These are phyloP conservation scores for Gryganskiella cystojenkinii DNA, from an alignment of 192 early-diverging fungal genomes.

Conservation along the genomic window DNA sequence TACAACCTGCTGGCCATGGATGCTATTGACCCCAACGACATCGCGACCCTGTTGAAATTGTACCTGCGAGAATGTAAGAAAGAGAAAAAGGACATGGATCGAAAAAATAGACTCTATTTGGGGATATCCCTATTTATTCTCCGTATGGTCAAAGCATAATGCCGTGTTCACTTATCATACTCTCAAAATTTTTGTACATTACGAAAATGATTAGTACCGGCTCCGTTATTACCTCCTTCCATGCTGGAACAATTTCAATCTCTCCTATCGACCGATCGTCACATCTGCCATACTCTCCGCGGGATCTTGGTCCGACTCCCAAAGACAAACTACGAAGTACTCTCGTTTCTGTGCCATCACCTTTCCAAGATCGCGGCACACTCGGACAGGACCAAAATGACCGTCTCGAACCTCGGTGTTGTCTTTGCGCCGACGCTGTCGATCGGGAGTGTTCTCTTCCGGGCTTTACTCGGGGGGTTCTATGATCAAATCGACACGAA, in stretches of 20 bases:
- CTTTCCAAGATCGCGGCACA: conserved; percentile 61
- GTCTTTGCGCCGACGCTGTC: conserved; percentile 72
- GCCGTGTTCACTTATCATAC: background rate
- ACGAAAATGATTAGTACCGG: conserved; percentile 22
- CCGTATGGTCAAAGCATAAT: too few relatives aligned
- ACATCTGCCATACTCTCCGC: conserved; percentile 38
- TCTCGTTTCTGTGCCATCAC: conserved; percentile 61
- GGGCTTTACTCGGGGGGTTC: conserved; percentile 57
- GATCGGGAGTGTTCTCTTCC: conserved; percentile 66
- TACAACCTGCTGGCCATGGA: conserved; percentile 41
- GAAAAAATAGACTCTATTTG: too few relatives aligned
- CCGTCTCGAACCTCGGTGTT: conserved; percentile 64
- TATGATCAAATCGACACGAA: conserved; percentile 27
- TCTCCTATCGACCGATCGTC: conserved; percentile 37
- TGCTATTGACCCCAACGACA: conserved; percentile 64
- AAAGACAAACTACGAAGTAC: conserved; percentile 52
- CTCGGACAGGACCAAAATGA: conserved; percentile 67
- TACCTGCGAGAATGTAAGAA: conserved; percentile 72
- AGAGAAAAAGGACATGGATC: too few relatives aligned
- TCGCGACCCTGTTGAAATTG: conserved; percentile 68
- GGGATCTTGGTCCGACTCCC: conserved; percentile 39
- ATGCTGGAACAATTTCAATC: conserved; percentile 36
- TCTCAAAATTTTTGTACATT: too few relatives aligned
- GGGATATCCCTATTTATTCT: background rate
- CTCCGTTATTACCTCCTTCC: conserved; percentile 22